A percentile compares a stretch with the other conserved stretches of the same genome.
phyloP scores from a whole-genome alignment of 805 yeast genomes.

The Ogataea trehaloabstinens region DNA sequence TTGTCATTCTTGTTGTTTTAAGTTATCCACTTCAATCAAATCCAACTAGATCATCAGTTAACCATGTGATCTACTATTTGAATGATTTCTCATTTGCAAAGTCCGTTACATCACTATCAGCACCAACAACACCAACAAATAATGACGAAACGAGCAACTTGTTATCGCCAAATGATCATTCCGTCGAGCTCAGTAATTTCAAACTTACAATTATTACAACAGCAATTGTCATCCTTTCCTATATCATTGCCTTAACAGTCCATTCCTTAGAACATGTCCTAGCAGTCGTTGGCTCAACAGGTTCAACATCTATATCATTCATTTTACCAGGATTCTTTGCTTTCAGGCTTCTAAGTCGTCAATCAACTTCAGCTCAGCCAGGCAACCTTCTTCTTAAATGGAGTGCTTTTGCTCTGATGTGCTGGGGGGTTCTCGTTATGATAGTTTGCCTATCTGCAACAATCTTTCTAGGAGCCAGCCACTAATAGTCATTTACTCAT shows the following conservation, averaged over 20 bases:
- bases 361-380: constrained; percentile 14
- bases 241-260: constrained; percentile 62
- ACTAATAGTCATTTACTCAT: constrained; percentile 11
- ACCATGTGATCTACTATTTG: constrained; percentile 62
- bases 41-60: constrained; percentile 81
- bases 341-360: constrained; percentile 63
- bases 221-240: constrained; percentile 50
- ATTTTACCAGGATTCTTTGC: constrained; percentile 89
- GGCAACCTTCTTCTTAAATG: constrained; percentile 37
- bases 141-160: constrained; percentile 17
- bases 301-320: constrained; percentile 88
- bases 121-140: constrained; percentile 18
- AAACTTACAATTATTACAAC: constrained; percentile 41
- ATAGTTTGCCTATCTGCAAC: constrained; percentile 51
- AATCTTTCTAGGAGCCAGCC: constrained; percentile 32
- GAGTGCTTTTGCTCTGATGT: constrained; percentile 52
- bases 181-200: constrained; percentile 21
- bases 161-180: constrained; percentile 14
- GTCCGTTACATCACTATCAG: constrained; percentile 22
- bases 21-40: constrained; percentile 91
- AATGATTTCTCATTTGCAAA: constrained; percentile 23
- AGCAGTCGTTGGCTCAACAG: constrained; percentile 90
- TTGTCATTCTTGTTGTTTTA: constrained; percentile 73
- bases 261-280: constrained; percentile 76
- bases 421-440: constrained; percentile 75